A percentile compares a stretch with the other conserved stretches of the same genome.
Conservation (phyloP, 768 basidiomycete genomes). For the Suillus luteus region DNA sequence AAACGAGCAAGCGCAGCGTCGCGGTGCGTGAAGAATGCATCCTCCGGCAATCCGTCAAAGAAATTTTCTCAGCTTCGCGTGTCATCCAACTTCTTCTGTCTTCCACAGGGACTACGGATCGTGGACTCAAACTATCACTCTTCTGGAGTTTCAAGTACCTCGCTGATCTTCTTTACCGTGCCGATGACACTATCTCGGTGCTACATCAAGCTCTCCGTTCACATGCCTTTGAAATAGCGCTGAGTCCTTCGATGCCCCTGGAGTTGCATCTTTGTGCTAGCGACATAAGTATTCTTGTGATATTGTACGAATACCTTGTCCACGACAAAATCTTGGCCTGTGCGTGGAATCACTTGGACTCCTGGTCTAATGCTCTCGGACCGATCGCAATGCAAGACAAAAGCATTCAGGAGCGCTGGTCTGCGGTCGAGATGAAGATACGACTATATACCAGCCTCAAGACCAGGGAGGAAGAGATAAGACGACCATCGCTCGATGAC, state of each 20-base stretch:
- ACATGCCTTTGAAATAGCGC: not conserved
- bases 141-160: not conserved
- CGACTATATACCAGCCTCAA: not conserved
- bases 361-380: not conserved
- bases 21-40: not conserved
- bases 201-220: not conserved
- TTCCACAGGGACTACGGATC: not conserved
- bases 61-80: not conserved
- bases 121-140: not conserved
- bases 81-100: not conserved
- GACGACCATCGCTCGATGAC: not conserved
- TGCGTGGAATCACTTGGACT: not conserved
- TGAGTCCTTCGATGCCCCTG: not conserved
- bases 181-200: not conserved
- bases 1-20: not conserved
- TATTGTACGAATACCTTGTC: not conserved
- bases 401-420: not conserved
- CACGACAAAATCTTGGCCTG: conserved; percentile 4
- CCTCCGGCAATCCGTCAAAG: not conserved
- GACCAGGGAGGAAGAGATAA: not conserved
- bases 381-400: not conserved
- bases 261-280: not conserved
- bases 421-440: not conserved
- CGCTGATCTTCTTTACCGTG: not conserved
- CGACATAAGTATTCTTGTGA: not conserved